Base-by-base conservation (phyloP, 1,139 yeast species). In the Geotrichum australiense region DNA sequence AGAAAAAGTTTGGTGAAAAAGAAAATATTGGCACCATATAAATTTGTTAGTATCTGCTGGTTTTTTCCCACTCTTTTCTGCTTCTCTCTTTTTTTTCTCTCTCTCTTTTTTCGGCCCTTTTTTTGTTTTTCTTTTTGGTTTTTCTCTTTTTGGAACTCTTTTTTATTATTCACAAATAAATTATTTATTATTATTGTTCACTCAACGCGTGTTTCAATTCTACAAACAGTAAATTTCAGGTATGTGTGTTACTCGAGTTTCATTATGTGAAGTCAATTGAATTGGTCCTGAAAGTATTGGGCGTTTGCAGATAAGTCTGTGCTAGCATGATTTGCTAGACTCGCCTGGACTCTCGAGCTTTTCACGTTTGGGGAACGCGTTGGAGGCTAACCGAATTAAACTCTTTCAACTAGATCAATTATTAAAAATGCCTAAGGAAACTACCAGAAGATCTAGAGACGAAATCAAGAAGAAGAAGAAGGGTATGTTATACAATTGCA, bases 381-480 rank as follows among this genome's bases (percentile, higher is more conserved):
- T n/a, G n/a, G n/a, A n/a, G n/a, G n/a, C n/a, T n/a, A n/a, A n/a
- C n/a, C n/a, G n/a, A n/a, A n/a, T n/a, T n/a, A n/a, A n/a, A 6
- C n/a, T 27, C 16, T 6, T 5, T 12, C 30, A 6, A 20, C 35
- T 21, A 8, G 14, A 32, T 18, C 22, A 27, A 27, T 27, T 14
- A 12, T 26, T 32, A 24, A 48, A 43, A 47, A 55, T 55, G 58
- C 57, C 59, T 33, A 56, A 55, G 47, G 58, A 55, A 47, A 47
- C 55, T 29, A 45, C 54, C 46, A 47, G 53, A 35, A 50, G 55
- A 33, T 44, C 49, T 39, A 48, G 50, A 41, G 52, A 52, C 43
- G 53, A 48, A 35, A 46, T 46, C 39, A 47, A 47, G 46, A 53
- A 52, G 52, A 52, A 52, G 54, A 57, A 57, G 58, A 56, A 54